These are phyloP conservation scores for Basipetospora chlamydospora DNA, from an alignment of 2,329 filamentous ascomycete genomes.

Conservation along the genomic window DNA sequence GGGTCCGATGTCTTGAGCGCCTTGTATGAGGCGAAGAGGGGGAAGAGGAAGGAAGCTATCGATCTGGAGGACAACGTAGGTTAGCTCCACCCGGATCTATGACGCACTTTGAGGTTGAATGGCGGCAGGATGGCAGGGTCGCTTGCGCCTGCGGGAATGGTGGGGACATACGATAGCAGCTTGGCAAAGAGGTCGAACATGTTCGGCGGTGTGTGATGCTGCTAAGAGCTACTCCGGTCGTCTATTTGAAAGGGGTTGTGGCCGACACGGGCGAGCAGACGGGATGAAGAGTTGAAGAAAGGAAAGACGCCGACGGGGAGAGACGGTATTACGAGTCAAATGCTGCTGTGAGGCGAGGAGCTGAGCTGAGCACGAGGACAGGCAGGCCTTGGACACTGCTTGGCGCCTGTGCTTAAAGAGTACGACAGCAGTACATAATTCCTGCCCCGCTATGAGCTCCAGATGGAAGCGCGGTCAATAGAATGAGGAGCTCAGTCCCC, in stretches of 20 bases:
- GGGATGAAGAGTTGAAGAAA: not conserved
- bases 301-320: no score
- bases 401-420: no score
- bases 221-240: no score
- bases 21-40: constrained; percentile 95
- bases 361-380: not conserved
- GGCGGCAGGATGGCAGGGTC: no score
- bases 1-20: constrained; percentile 87
- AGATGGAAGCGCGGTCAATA: no score
- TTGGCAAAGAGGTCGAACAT: constrained; percentile 73
- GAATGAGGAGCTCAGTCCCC: no score
- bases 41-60: constrained; percentile 79
- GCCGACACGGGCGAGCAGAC: no score
- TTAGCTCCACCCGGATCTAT: constrained; percentile 9
- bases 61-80: constrained; percentile 39
- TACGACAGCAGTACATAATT: no score
- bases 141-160: constrained; percentile 11
- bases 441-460: no score
- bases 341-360: not conserved
- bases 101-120: constrained; percentile 5
- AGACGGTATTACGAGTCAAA: no score
- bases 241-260: no score
- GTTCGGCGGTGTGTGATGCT: constrained; percentile 13
- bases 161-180: constrained; percentile 54
- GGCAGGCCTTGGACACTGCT: no score